These are phyloP conservation scores for Actinidia arguta DNA, from an alignment of 179 eudicot species.

Conservation along the genomic window DNA sequence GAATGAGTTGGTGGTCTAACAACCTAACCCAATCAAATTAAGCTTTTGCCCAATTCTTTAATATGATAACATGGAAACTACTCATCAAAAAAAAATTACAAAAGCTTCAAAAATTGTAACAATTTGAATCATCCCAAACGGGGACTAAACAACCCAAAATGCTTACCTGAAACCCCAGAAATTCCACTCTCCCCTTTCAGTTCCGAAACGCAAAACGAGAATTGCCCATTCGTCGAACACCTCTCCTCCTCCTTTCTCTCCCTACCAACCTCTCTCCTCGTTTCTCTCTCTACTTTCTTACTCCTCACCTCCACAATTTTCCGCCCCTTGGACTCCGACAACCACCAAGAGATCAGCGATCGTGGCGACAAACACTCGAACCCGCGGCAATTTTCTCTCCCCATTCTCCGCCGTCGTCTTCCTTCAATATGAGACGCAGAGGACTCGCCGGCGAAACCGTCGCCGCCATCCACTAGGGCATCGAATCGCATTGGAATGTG, in stretches of 20 bases:
- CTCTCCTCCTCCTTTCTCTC: conserved; percentile 6
- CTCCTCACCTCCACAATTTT: conserved; percentile 21
- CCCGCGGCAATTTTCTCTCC: conserved; percentile 15
- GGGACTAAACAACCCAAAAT: too few relatives aligned
- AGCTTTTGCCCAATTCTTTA: too few relatives aligned
- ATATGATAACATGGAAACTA: too few relatives aligned
- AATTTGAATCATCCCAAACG: too few relatives aligned
- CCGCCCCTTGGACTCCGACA: conserved; percentile 25
- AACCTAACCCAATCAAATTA: too few relatives aligned
- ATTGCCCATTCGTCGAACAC: conserved; percentile 14
- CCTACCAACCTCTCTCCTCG: conserved; percentile 26
- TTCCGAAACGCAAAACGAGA: neutral
- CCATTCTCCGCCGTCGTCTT: conserved; percentile 1
- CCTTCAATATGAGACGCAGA: too few relatives aligned
- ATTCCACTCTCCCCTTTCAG: neutral
- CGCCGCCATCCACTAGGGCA: neutral
- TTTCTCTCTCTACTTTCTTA: conserved; percentile 14
- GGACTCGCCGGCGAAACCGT: neutral
- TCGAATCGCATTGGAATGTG: too few relatives aligned
- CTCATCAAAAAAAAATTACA: too few relatives aligned
- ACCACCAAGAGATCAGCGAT: conserved; percentile 29
- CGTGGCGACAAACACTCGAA: conserved; percentile 37
- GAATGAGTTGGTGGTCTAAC: too few relatives aligned
- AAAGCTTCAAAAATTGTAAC: too few relatives aligned
- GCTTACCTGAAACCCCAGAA: conserved; percentile 10